Evolutionary conservation across 257 asterid species (phyloP).

Genomic region (Solanum verrucosum): DNA sequence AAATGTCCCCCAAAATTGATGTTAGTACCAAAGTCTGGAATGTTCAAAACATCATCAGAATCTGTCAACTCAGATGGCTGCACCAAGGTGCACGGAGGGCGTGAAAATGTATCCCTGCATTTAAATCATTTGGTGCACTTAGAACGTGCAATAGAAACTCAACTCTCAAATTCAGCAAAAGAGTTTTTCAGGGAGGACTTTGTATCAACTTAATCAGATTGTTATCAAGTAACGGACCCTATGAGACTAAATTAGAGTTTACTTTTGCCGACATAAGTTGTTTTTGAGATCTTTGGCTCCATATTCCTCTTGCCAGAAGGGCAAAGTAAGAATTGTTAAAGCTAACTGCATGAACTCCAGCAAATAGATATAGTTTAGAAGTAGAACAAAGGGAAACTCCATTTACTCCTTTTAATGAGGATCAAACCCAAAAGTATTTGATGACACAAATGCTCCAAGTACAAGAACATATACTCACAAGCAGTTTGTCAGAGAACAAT

Average conservation of each 20-base stretch:
- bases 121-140: conserved; percentile 2
- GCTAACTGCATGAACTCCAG: neutral
- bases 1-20: neutral
- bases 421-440: neutral
- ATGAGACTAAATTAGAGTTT: neutral
- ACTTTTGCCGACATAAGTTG: neutral
- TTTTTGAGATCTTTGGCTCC: neutral
- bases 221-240: neutral
- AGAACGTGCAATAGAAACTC: neutral
- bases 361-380: neutral
- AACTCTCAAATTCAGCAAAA: neutral
- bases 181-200: neutral
- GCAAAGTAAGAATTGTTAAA: neutral
- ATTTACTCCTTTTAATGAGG: neutral
- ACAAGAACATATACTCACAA: neutral
- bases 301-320: neutral
- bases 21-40: conserved; percentile 77
- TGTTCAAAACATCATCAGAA: conserved; percentile 25
- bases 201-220: neutral
- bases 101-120: conserved; percentile 92
- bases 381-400: neutral
- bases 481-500: neutral
- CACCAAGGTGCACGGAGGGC: conserved; percentile 85
- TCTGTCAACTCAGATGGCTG: conserved; percentile 75
- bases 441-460: neutral